phyloP scores from a whole-genome alignment of 108 stramenopile species.

The Mayamaea pseudoterrestris region DNA sequence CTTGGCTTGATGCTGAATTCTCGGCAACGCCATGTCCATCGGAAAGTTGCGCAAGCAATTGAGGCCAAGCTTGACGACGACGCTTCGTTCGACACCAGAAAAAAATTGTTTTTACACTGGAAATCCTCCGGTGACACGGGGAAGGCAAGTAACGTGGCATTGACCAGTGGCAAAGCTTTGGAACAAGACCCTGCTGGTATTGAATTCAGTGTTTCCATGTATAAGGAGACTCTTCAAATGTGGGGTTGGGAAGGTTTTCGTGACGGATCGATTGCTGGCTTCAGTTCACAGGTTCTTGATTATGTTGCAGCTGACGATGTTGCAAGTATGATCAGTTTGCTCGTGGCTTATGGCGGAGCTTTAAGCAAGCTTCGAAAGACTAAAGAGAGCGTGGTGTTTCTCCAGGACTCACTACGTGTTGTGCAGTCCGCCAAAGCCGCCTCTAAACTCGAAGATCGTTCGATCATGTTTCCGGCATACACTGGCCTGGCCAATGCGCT shows the following conservation, averaged over 20 bases:
- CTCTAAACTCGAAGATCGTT: constrained; percentile 23
- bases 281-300: background rate
- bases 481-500: constrained; percentile 36
- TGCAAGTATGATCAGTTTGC: background rate
- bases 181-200: constrained; percentile 36
- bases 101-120: constrained; percentile 45
- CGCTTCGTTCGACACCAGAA: constrained; percentile 13
- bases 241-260: background rate
- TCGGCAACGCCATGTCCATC: constrained; percentile 46
- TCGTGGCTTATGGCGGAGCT: background rate
- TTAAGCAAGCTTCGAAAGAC: background rate
- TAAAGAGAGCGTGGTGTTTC: background rate
- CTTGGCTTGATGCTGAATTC: constrained; percentile 41
- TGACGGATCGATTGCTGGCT: background rate
- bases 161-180: constrained; percentile 37
- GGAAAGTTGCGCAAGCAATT: constrained; percentile 35
- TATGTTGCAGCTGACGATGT: background rate
- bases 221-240: constrained; percentile 5
- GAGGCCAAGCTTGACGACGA: constrained; percentile 31
- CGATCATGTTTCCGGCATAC: constrained; percentile 50
- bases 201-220: constrained; percentile 28
- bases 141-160: constrained; percentile 32
- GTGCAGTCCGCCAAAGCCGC: constrained; percentile 10
- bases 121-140: constrained; percentile 24
- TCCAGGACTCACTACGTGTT: constrained; percentile 3